phyloP scores from a whole-genome alignment of 192 early-diverging fungal species.

The Dispira parvispora region DNA sequence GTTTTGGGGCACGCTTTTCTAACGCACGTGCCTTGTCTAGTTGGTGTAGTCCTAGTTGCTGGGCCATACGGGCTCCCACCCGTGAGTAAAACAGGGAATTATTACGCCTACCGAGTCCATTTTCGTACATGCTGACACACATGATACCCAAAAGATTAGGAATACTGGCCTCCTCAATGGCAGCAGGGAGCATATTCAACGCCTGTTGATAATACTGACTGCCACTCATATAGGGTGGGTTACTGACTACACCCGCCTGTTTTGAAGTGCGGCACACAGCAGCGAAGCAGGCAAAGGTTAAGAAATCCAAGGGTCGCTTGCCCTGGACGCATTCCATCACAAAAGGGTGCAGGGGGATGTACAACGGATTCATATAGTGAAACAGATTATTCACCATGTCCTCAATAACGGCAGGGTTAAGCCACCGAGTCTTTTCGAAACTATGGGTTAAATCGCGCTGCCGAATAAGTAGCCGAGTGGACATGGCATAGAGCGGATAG shows the following conservation, averaged over 20 bases:
- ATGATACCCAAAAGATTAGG: not conserved
- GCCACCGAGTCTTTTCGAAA: not conserved
- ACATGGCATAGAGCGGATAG: not conserved
- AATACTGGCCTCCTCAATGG: not conserved
- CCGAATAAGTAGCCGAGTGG: not conserved
- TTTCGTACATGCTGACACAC: not conserved
- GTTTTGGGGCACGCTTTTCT: not conserved
- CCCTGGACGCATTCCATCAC: not conserved
- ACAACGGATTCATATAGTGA: not conserved
- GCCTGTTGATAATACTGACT: not conserved
- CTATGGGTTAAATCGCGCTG: not conserved
- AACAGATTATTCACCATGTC: not conserved
- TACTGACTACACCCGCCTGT: not conserved
- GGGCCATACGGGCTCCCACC: conserved; percentile 2
- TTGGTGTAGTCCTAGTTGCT: not conserved
- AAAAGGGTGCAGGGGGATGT: conserved; percentile 1
- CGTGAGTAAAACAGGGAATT: not conserved
- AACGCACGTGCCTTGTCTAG: not conserved
- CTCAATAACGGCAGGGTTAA: not conserved
- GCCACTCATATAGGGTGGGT: not conserved
- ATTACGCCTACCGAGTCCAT: not conserved
- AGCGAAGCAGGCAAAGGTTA: conserved; percentile 2
- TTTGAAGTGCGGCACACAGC: not conserved
- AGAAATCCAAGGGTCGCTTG: not conserved
- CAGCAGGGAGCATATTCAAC: not conserved